These are phyloP conservation scores for Lentinula raphanica DNA, from an alignment of 768 basidiomycete species.

Conservation along the genomic window DNA sequence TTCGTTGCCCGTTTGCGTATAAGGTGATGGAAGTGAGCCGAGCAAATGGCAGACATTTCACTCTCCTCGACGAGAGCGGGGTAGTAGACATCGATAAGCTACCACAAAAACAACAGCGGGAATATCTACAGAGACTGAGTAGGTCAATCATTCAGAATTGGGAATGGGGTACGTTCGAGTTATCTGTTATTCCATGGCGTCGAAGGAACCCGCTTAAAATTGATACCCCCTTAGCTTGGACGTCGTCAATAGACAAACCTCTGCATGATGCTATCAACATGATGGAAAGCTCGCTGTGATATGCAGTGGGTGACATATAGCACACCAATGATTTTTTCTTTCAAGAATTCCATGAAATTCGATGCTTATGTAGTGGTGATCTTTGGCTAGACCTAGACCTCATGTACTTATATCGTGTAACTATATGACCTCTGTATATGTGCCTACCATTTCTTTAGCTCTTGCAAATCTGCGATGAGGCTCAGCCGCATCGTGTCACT, in stretches of 20 bases:
- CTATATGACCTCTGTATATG: too few species aligned
- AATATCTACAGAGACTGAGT: slow-evolving; percentile 34
- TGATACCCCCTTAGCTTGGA: slow-evolving; percentile 31
- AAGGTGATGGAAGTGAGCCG: slow-evolving; percentile 34
- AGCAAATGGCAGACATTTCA: slow-evolving; percentile 38
- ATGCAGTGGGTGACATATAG: too few species aligned
- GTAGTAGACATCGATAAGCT: slow-evolving; percentile 14
- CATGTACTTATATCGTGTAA: too few species aligned
- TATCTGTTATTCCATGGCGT: not conserved
- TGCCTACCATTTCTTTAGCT: too few species aligned
- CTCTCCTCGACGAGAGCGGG: slow-evolving; percentile 25
- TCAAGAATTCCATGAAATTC: too few species aligned
- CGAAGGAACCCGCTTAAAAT: too few species aligned
- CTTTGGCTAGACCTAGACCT: too few species aligned
- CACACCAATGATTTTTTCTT: too few species aligned
- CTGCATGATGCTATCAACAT: slow-evolving; percentile 32
- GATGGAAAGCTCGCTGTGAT: slow-evolving; percentile 13
- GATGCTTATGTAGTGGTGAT: too few species aligned
- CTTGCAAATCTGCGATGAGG: too few species aligned
- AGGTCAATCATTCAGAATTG: slow-evolving; percentile 43
- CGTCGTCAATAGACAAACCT: slow-evolving; percentile 38
- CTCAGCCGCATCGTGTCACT: too few species aligned
- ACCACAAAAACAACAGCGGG: slow-evolving; percentile 22
- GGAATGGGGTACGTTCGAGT: slow-evolving; percentile 42
- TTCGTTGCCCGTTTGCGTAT: slow-evolving; percentile 42